Base-by-base conservation (phyloP, 1,139 yeast genomes). In the Hanseniaspora uvarum region DNA sequence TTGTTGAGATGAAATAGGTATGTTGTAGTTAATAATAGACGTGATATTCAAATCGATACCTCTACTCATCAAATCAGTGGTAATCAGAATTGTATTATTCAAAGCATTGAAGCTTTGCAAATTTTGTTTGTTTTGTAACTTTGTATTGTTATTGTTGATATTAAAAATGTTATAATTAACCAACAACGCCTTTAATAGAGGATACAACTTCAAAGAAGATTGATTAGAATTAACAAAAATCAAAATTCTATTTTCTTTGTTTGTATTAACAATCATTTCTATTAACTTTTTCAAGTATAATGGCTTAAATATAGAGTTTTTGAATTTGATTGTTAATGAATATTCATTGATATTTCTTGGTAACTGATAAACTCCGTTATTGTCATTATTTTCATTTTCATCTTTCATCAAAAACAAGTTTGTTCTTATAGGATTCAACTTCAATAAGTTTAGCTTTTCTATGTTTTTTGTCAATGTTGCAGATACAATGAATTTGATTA, bases 401-500 rank as follows among this genome's bases (percentile, higher is more conserved):
- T 81, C 77, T 60, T 83, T 86, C 56, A 86, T 81, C 55, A 89
- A 78, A 47, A 86, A 75, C 48, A 94, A 69, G 61, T 82, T 75
- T 7, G 96, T 95, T 49, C 75, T 74, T 12, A 36, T 53, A 6
- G 50, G 48, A 55, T 74, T 71, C 59, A 94, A 78, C 55, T 82
- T 77, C 58, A 92, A 72, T 47, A 79, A 77, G 10, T 92, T 76
- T 53, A 94, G 71, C 63, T 86, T 86, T 36, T 94, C 95, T 0
- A 96, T 88, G 67, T 89, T 95, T 1, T 96, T 83, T 3, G 96
- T 88, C 56, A 94, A 74, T 0, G 99, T 92, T 6, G 99, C 98
- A 41, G 95, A 84, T 64, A 92, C 88, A 3, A 92, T 75, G 66
- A 92, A 74, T 62, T 89, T 88, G 41, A 69, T 64, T 48, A 67